Percentiles rank a stretch among this genome's conserved stretches.
Evolutionary conservation across 2,329 filamentous ascomycete species (phyloP).

Genomic region (Aspergillus caelatus): DNA sequence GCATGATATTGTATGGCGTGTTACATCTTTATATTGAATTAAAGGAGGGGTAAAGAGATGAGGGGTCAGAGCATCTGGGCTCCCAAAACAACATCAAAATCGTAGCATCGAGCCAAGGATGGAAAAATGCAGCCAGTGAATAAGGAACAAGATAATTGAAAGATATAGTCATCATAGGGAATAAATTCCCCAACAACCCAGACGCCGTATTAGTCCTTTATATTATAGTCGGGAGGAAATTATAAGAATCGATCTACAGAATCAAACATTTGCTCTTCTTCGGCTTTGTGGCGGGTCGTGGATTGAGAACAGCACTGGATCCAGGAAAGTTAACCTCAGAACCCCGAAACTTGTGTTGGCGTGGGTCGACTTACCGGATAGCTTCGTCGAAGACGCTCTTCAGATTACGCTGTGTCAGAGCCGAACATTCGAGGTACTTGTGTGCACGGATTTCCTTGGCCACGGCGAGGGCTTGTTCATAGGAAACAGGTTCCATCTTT

Average conservation of each 20-base stretch:
- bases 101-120: constrained; percentile 21
- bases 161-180: constrained; percentile 21
- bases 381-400: constrained; percentile 99
- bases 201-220: constrained; percentile 44
- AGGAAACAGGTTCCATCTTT: constrained; percentile 96
- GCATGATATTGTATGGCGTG: constrained; percentile 28
- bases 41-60: constrained; percentile 17
- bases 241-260: constrained; percentile 38
- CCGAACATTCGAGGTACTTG: constrained; percentile 98
- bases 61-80: constrained; percentile 16
- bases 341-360: neutral
- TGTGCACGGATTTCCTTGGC: constrained; percentile 94
- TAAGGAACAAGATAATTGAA: constrained; percentile 23
- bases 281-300: constrained; percentile 48
- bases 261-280: constrained; percentile 52
- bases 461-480: constrained; percentile 84
- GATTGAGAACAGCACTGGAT: constrained; percentile 51
- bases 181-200: constrained; percentile 32
- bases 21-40: constrained; percentile 31
- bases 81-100: constrained; percentile 20
- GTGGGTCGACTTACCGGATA: constrained; percentile 72
- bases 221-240: constrained; percentile 36
- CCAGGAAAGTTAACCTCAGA: neutral
- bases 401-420: constrained; percentile 91
- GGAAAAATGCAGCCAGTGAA: constrained; percentile 16